Evolutionary conservation across 192 early-diverging fungal genomes (phyloP).

Genomic region (Linnemannia exigua): DNA sequence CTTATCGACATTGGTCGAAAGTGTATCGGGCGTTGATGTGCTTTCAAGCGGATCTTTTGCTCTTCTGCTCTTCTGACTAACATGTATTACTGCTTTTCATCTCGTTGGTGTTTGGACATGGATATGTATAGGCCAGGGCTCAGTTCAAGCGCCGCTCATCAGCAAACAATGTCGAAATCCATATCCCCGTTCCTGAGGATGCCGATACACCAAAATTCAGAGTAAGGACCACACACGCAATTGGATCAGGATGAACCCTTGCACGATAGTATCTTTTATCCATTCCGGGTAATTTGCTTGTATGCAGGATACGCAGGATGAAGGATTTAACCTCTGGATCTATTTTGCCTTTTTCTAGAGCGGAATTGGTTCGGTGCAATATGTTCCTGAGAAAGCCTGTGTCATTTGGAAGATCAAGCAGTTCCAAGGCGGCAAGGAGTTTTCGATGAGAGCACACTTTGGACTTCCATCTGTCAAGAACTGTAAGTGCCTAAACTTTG

Average conservation of each 20-base stretch:
- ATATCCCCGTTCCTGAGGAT: constrained; percentile 98
- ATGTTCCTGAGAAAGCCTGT: constrained; percentile 94
- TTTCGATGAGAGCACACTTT: constrained; percentile 90
- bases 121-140: constrained; percentile 83
- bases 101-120: background rate
- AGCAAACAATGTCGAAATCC: constrained; percentile 98
- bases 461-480: constrained; percentile 87
- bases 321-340: background rate
- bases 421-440: constrained; percentile 98
- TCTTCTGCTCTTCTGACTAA: background rate
- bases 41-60: background rate
- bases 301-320: background rate
- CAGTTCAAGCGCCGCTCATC: constrained; percentile 98
- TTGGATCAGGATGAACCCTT: background rate
- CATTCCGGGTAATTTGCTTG: background rate
- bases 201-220: constrained; percentile 98
- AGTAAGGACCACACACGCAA: constrained; percentile 47
- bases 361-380: constrained; percentile 90
- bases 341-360: constrained; percentile 56
- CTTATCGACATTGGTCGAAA: background rate
- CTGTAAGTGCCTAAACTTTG: constrained; percentile 57
- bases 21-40: too few species aligned
- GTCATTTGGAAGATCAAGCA: constrained; percentile 99
- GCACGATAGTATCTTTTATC: background rate
- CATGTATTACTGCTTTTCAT: background rate